A percentile compares a stretch with the other conserved stretches of the same genome.
Evolutionary conservation across 768 basidiomycete species (phyloP).

Genomic region (Russula earlei): DNA sequence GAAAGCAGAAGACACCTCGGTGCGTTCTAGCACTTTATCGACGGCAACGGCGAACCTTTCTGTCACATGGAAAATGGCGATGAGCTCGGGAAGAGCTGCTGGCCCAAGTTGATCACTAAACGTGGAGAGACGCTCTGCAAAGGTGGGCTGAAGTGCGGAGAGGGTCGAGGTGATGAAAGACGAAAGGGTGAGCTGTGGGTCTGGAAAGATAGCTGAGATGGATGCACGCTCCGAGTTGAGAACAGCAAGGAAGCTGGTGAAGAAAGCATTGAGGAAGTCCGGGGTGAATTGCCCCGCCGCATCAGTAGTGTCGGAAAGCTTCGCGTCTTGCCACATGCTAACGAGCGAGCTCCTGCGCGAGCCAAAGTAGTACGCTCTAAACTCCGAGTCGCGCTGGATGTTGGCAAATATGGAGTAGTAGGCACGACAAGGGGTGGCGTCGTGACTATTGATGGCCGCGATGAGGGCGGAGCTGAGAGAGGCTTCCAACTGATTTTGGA

Average conservation of each 20-base stretch:
- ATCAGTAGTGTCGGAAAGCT: constrained; percentile 42
- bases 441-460: constrained; percentile 72
- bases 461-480: constrained; percentile 85
- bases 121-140: constrained; percentile 67
- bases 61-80: constrained; percentile 59
- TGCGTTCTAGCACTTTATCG: constrained; percentile 71
- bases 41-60: constrained; percentile 73
- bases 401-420: constrained; percentile 84
- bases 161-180: constrained; percentile 76
- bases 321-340: constrained; percentile 56
- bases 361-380: constrained; percentile 89
- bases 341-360: constrained; percentile 60
- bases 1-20: constrained; percentile 14
- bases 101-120: constrained; percentile 59
- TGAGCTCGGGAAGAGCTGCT: constrained; percentile 56
- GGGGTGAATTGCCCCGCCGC: constrained; percentile 36
- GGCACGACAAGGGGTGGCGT: constrained; percentile 60
- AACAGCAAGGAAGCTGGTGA: constrained; percentile 51
- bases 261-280: constrained; percentile 69
- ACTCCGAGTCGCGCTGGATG: constrained; percentile 89
- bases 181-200: constrained; percentile 68
- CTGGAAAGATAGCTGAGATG: constrained; percentile 81
- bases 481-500: constrained; percentile 95
- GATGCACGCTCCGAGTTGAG: constrained; percentile 63
- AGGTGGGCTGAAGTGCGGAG: constrained; percentile 69